Conservation (phyloP, 2,329 filamentous ascomycete genomes). For the Colletotrichum phormii region DNA sequence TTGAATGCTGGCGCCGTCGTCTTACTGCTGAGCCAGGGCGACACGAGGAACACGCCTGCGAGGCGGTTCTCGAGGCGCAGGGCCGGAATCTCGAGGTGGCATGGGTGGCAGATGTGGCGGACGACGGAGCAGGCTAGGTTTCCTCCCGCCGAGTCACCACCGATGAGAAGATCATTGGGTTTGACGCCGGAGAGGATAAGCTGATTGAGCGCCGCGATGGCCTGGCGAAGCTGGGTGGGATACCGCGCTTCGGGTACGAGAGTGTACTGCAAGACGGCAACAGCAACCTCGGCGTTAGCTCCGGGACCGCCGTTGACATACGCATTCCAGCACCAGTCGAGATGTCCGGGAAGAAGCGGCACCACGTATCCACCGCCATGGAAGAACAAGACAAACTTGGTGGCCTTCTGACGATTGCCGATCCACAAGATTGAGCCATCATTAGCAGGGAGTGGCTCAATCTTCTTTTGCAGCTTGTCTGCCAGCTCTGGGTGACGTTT, state of each 20-base stretch:
- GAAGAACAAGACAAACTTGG: conserved; percentile 44
- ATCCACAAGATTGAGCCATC: conserved; percentile 43
- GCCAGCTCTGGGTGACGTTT: conserved; percentile 7
- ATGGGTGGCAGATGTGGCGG: conserved; percentile 47
- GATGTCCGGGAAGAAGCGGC: conserved; percentile 38
- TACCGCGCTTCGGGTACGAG: conserved; percentile 34
- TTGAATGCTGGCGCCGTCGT: conserved; percentile 39
- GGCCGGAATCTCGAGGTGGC: conserved; percentile 38
- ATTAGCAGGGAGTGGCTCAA: conserved; percentile 19
- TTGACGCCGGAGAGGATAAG: conserved; percentile 44
- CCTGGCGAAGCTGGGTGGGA: conserved; percentile 31
- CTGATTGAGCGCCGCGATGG: conserved; percentile 44
- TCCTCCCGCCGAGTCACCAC: conserved; percentile 51
- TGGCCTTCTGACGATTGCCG: conserved; percentile 42
- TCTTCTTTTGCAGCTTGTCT: conserved; percentile 4
- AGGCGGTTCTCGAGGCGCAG: conserved; percentile 43
- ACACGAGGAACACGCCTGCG: conserved; percentile 47
- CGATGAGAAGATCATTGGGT: conserved; percentile 47
- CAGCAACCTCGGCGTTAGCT: conserved; percentile 26
- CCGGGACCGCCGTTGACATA: conserved; percentile 38
- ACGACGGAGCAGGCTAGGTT: conserved; percentile 49
- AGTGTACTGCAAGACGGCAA: conserved; percentile 36
- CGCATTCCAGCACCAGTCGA: conserved; percentile 43
- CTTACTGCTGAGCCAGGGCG: conserved; percentile 45
- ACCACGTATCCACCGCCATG: conserved; percentile 46